Percentiles rank a stretch among this genome's conserved stretches.
These are phyloP conservation scores for Salicornia ramosissima DNA, from an alignment of 148 eudicot genomes.

Conservation along the genomic window DNA sequence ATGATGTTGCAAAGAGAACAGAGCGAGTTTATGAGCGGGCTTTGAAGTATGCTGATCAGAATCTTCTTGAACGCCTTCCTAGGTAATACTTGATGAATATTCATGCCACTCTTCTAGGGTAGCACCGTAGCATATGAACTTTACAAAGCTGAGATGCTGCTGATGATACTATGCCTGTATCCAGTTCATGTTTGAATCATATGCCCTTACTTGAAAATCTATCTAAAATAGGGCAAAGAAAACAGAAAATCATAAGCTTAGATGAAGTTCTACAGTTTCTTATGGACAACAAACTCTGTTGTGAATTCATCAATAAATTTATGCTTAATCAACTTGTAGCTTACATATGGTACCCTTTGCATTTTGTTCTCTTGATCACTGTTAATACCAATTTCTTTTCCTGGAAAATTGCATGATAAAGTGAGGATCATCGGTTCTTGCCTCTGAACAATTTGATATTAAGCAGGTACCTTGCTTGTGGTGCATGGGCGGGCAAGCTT, in stretches of 20 bases:
- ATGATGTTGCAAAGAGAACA: slow-evolving; percentile 91
- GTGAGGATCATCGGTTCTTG: not conserved
- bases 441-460: slow-evolving; percentile 14
- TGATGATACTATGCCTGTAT: not conserved
- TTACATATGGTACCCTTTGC: too few relatives aligned
- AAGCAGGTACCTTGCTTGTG: slow-evolving; percentile 78
- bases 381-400: too few relatives aligned
- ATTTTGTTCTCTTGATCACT: too few relatives aligned
- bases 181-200: not conserved
- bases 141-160: not conserved
- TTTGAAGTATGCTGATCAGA: slow-evolving; percentile 68
- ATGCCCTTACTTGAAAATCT: not conserved
- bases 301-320: too few relatives aligned
- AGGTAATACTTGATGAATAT: slow-evolving; percentile 58
- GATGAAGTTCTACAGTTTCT: not conserved
- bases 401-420: not conserved
- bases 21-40: slow-evolving; percentile 90
- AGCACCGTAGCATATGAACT: not conserved
- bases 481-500: slow-evolving; percentile 94
- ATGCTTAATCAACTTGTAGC: too few relatives aligned
- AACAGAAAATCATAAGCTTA: not conserved
- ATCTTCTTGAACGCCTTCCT: slow-evolving; percentile 74
- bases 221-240: not conserved
- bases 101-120: not conserved
- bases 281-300: not conserved